These are phyloP conservation scores for Butyriboletus appendiculatus DNA, from an alignment of 1,284 basidiomycete genomes.

Conservation along the genomic window DNA sequence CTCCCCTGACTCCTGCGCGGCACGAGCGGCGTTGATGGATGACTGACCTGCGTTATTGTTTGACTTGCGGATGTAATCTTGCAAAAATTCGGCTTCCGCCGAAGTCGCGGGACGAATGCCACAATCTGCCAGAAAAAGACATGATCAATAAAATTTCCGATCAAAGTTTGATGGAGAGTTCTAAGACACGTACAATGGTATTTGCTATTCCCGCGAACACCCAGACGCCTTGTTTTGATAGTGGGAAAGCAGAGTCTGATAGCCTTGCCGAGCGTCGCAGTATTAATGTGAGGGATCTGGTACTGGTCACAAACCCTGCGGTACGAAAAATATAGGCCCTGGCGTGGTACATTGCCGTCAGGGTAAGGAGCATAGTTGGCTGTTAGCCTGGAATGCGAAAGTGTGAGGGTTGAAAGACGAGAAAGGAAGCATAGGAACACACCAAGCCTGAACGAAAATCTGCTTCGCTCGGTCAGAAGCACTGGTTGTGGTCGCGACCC, in stretches of 20 bases:
- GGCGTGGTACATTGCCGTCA: slow-evolving; percentile 85
- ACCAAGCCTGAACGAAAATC: slow-evolving; percentile 90
- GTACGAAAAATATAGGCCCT: slow-evolving; percentile 91
- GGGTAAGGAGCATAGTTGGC: slow-evolving; percentile 89
- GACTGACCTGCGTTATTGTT: slow-evolving; percentile 79
- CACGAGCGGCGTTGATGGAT: slow-evolving; percentile 68
- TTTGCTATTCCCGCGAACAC: slow-evolving; percentile 90
- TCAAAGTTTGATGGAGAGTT: slow-evolving; percentile 30
- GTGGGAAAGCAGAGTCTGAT: slow-evolving; percentile 90
- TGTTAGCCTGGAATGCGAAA: slow-evolving; percentile 60
- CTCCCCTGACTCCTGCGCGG: slow-evolving; percentile 64
- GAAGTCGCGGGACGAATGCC: slow-evolving; percentile 86
- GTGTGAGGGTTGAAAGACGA: slow-evolving; percentile 19
- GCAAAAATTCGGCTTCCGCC: slow-evolving; percentile 86
- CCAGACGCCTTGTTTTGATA: slow-evolving; percentile 90
- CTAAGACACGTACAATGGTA: slow-evolving; percentile 74
- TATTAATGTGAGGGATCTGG: slow-evolving; percentile 90
- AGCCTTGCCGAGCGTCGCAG: slow-evolving; percentile 91
- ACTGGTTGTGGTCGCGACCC: slow-evolving; percentile 84
- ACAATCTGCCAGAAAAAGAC: slow-evolving; percentile 62
- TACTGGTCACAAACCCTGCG: slow-evolving; percentile 88
- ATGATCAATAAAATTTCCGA: slow-evolving; percentile 36
- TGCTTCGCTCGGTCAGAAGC: slow-evolving; percentile 87
- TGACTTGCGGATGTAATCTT: slow-evolving; percentile 86
- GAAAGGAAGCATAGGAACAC: slow-evolving; percentile 30